Evolutionary conservation across 148 eudicot species (phyloP).

Genomic region (Rhododendron williamsianum): DNA sequence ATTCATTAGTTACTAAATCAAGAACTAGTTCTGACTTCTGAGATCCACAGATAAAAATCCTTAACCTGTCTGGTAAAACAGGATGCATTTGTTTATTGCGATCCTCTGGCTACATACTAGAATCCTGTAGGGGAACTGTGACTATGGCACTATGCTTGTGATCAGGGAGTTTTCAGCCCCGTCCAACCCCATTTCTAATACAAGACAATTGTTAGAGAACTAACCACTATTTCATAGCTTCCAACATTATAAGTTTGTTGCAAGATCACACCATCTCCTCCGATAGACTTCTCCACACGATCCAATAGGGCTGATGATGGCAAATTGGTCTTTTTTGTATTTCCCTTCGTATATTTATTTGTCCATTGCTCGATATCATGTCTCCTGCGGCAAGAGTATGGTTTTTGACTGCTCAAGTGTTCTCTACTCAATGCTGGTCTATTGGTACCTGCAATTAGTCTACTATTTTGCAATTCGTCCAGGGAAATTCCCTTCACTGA

Average conservation of each 20-base stretch:
- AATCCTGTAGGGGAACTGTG: not conserved
- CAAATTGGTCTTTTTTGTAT: not conserved
- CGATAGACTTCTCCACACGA: conserved; percentile 6
- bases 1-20: not conserved
- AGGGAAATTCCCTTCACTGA: conserved; percentile 3
- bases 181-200: not conserved
- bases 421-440: not conserved
- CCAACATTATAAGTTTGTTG: conserved; percentile 1
- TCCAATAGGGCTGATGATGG: not conserved
- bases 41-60: not conserved
- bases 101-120: not conserved
- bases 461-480: not conserved
- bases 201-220: not conserved
- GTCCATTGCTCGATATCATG: not conserved
- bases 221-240: conserved; percentile 10
- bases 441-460: not conserved
- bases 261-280: conserved; percentile 5
- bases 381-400: not conserved
- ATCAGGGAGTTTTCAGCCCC: not conserved
- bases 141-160: not conserved
- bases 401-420: not conserved
- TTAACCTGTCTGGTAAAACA: not conserved
- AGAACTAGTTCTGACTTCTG: not conserved
- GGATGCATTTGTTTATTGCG: not conserved
- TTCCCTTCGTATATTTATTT: not conserved